Conservation (phyloP, 2,329 filamentous ascomycete genomes). For the Lachnellula occidentalis region DNA sequence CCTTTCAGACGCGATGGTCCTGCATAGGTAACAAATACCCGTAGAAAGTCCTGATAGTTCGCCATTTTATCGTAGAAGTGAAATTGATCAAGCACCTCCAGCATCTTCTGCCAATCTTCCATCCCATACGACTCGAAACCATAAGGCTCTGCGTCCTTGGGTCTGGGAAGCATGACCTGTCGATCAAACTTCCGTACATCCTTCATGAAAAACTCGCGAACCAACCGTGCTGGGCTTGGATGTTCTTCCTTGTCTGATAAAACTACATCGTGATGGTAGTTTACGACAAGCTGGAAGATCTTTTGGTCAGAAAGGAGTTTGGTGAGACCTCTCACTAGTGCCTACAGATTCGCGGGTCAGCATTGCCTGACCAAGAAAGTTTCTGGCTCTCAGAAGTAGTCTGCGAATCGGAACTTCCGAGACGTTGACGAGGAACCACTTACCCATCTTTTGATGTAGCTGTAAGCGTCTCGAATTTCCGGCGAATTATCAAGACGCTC, state of each 20-base stretch:
- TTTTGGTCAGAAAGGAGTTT: background rate
- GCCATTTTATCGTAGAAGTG: conserved; percentile 1
- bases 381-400: background rate
- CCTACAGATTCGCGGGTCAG: background rate
- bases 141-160: background rate
- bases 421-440: background rate
- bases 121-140: background rate
- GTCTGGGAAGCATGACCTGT: background rate
- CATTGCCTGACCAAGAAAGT: background rate
- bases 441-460: conserved; percentile 7
- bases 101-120: background rate
- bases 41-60: conserved; percentile 1
- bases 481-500: conserved; percentile 1
- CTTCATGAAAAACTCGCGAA: background rate
- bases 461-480: conserved; percentile 2
- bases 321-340: background rate
- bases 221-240: background rate
- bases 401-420: background rate
- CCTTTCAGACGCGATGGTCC: conserved; percentile 13
- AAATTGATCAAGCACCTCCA: conserved; percentile 1
- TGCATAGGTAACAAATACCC: conserved; percentile 11
- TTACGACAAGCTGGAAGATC: conserved; percentile 4
- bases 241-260: background rate
- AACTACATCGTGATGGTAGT: conserved; percentile 3
- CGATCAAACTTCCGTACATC: conserved; percentile 1